phyloP scores from a whole-genome alignment of 164 flowering plant species.

The Aristolochia fimbriata region DNA sequence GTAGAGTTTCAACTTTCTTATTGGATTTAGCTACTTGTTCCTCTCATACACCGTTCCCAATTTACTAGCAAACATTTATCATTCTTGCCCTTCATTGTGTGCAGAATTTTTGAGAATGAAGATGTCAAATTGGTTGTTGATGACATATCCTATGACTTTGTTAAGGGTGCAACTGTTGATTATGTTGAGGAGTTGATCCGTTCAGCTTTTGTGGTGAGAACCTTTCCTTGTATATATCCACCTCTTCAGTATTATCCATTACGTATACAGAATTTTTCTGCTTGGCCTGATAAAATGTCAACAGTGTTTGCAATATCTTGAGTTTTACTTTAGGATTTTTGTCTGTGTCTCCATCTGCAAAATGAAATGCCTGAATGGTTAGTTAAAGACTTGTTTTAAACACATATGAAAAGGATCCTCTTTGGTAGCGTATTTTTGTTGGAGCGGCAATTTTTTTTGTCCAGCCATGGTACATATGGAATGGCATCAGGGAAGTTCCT shows the following conservation, averaged over 20 bases:
- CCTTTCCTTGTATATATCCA: neutral
- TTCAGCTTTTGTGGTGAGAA: slow-evolving; percentile 49
- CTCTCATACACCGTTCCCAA: neutral
- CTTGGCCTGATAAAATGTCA: neutral
- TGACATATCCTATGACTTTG: slow-evolving; percentile 75
- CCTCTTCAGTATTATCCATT: neutral
- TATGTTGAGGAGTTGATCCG: slow-evolving; percentile 83
- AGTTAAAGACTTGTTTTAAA: too few species aligned
- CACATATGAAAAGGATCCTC: too few species aligned
- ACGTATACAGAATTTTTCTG: neutral
- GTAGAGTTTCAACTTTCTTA: slow-evolving; percentile 18
- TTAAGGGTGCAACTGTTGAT: slow-evolving; percentile 93
- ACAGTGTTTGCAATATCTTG: too few species aligned
- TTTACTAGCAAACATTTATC: neutral
- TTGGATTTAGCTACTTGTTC: neutral
- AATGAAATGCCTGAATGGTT: too few species aligned
- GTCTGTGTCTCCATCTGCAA: too few species aligned
- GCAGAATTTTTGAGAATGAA: slow-evolving; percentile 74
- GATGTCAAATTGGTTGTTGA: slow-evolving; percentile 92
- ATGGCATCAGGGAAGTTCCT: too few species aligned
- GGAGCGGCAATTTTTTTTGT: too few species aligned
- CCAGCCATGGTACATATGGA: too few species aligned
- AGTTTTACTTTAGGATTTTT: too few species aligned
- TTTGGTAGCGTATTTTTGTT: too few species aligned
- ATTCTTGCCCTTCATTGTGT: slow-evolving; percentile 3